Conservation (phyloP, 208 protist species). For the Trypanosoma avium region DNA sequence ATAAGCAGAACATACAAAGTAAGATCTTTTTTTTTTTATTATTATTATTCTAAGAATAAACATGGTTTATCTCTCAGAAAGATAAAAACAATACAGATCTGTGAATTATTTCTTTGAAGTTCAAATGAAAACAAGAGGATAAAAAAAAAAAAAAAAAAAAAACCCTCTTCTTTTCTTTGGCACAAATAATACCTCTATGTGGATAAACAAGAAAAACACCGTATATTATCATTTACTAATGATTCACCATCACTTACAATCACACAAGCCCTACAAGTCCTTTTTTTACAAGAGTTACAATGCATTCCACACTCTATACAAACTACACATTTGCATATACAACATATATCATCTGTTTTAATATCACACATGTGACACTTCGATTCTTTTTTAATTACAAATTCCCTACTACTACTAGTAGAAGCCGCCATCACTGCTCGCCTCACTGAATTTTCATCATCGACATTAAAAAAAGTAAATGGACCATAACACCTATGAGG, state of each 20-base stretch:
- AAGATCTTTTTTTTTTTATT: too few species aligned
- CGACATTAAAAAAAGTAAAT: constrained; percentile 3
- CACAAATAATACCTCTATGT: not conserved
- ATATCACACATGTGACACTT: constrained; percentile 34
- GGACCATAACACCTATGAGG: constrained; percentile 14
- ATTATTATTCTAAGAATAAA: too few species aligned
- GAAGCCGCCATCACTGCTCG: not conserved
- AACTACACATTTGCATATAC: constrained; percentile 32
- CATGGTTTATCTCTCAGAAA: too few species aligned
- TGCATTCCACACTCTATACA: constrained; percentile 32
- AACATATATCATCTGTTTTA: constrained; percentile 19
- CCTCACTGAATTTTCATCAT: constrained; percentile 4
- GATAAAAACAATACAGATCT: too few species aligned
- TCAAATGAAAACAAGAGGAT: too few species aligned
- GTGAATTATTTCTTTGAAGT: too few species aligned
- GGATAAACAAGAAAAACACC: constrained; percentile 17
- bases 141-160: too few species aligned
- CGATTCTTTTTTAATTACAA: not conserved
- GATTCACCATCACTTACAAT: not conserved
- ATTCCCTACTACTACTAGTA: not conserved
- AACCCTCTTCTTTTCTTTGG: too few species aligned
- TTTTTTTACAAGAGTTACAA: constrained; percentile 30
- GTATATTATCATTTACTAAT: not conserved
- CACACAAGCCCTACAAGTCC: constrained; percentile 40
- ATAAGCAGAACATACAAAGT: too few species aligned